Evolutionary conservation across 2,329 filamentous ascomycete species (phyloP).

Genomic region (Penicillium oxalicum): DNA sequence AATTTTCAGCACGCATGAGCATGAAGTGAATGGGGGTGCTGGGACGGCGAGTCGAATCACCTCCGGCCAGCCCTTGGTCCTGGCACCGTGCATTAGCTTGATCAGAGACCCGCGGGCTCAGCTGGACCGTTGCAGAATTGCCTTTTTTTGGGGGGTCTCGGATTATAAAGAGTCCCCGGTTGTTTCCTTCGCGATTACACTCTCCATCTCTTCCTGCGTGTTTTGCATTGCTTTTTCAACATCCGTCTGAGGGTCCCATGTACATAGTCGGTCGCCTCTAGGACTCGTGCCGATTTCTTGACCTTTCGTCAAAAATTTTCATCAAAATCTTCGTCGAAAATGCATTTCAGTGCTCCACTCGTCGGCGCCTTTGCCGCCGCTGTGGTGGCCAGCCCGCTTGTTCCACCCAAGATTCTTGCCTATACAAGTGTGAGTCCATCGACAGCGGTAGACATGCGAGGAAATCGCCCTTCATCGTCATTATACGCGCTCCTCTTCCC

Average conservation of each 20-base stretch:
- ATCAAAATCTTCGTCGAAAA: background rate
- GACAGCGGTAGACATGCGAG: background rate
- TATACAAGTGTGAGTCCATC: constrained; percentile 16
- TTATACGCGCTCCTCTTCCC: no score
- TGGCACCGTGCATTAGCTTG: no score
- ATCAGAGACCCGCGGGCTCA: background rate
- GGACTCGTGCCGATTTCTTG: background rate
- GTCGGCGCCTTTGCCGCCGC: constrained; percentile 1
- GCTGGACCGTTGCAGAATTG: background rate
- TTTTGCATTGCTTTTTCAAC: background rate
- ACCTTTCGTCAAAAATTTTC: no score
- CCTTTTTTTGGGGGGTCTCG: background rate
- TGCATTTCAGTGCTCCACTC: constrained; percentile 1
- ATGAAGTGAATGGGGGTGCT: background rate
- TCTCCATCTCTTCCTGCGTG: background rate
- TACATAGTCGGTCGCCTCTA: background rate
- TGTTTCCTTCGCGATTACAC: background rate
- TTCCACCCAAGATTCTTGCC: constrained; percentile 8
- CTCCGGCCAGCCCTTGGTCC: no score
- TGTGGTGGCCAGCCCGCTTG: background rate
- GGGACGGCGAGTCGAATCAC: no score
- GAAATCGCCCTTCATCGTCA: no score
- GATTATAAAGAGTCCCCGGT: background rate
- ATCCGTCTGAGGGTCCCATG: background rate
- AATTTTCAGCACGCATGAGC: background rate